Percentiles rank a stretch among this genome's conserved stretches.
phyloP scores from a whole-genome alignment of 345 rosid genomes.

The Rhodamnia argentea region DNA sequence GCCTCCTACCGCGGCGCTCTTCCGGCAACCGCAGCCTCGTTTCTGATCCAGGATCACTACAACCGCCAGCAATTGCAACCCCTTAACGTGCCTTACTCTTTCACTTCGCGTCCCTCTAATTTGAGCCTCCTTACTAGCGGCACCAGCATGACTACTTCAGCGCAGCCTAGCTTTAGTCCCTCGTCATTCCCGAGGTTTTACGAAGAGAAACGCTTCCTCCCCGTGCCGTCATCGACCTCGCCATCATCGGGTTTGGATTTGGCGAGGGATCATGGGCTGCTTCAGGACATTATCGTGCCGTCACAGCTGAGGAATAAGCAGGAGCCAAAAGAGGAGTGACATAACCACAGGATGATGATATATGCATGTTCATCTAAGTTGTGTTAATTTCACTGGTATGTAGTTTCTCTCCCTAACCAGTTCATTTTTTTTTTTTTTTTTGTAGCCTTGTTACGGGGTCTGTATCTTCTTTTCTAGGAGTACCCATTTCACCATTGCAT shows the following conservation, averaged over 20 bases:
- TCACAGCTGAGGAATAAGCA: conserved; percentile 48
- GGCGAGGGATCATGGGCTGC: conserved; percentile 68
- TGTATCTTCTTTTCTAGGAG: not conserved
- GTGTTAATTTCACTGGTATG: not conserved
- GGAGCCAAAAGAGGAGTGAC: conserved; percentile 23
- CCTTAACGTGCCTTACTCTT: conserved; percentile 4
- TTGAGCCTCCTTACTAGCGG: not conserved
- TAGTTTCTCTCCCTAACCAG: not conserved
- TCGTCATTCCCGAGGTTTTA: conserved; percentile 2
- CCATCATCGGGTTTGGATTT: conserved; percentile 12
- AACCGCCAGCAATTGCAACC: conserved; percentile 11
- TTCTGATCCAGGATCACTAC: conserved; percentile 17
- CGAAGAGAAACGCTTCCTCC: conserved; percentile 11
- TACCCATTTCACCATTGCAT: not conserved
- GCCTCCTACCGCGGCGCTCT: not conserved
- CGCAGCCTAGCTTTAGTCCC: conserved; percentile 10
- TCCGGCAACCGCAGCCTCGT: conserved; percentile 18
- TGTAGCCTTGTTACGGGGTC: not conserved
- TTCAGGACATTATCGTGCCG: conserved; percentile 80
- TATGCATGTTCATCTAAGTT: not conserved
- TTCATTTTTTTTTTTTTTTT: not conserved
- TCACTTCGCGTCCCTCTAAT: not conserved
- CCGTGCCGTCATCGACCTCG: not conserved
- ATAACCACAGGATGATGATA: not conserved
- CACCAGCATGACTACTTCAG: conserved; percentile 10